Evolutionary conservation across 2,329 filamentous ascomycete species (phyloP).

Genomic region (Berkeleyomyces basicola): DNA sequence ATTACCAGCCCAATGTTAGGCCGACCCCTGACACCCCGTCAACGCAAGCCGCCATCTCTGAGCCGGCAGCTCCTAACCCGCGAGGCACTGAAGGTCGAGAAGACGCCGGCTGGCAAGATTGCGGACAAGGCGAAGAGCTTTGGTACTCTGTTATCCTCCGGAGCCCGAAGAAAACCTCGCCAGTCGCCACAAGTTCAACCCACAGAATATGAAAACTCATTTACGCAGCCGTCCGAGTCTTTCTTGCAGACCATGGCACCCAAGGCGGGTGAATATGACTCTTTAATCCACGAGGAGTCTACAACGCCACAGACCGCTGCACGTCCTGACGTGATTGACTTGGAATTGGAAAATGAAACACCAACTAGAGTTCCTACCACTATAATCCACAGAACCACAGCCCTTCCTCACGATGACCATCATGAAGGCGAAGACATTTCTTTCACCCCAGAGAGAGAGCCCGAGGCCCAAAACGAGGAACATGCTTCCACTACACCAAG

Average conservation of each 20-base stretch:
- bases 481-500: no score
- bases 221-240: constrained; percentile 2
- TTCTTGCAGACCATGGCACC: background rate
- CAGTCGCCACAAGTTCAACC: background rate
- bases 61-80: constrained; percentile 21
- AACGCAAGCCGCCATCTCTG: constrained; percentile 20
- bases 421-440: background rate
- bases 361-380: background rate
- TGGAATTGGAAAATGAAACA: background rate
- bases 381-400: background rate
- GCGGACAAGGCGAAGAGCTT: background rate
- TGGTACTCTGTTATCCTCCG: constrained; percentile 6
- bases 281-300: background rate
- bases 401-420: background rate
- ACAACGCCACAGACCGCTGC: background rate
- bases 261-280: background rate
- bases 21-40: constrained; percentile 23
- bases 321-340: background rate
- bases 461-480: no score
- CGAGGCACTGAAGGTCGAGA: constrained; percentile 18
- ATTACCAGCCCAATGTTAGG: constrained; percentile 9
- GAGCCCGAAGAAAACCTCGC: constrained; percentile 8
- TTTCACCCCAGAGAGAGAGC: background rate
- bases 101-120: background rate
- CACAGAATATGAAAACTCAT: background rate